These are phyloP conservation scores for Voacanga thouarsii DNA, from an alignment of 257 asterid species.

Conservation along the genomic window DNA sequence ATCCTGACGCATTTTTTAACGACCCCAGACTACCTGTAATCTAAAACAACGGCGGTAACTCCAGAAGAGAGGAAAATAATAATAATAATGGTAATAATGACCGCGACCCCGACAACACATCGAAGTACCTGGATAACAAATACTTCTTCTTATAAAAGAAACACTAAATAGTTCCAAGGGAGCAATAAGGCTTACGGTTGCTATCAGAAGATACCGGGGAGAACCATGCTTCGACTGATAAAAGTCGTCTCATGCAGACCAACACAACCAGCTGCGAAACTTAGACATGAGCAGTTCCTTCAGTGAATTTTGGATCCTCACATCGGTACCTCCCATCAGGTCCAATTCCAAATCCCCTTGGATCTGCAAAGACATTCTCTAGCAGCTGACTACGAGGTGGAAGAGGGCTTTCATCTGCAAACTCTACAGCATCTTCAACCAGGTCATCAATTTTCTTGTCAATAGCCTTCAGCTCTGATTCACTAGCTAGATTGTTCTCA, in stretches of 20 bases:
- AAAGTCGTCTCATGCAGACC: conserved; percentile 18
- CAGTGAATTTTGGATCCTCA: conserved; percentile 95
- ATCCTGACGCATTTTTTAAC: conserved; percentile 13
- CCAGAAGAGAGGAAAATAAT: neutral
- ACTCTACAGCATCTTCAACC: conserved; percentile 90
- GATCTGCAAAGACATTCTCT: conserved; percentile 94
- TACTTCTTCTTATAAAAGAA: conserved; percentile 24
- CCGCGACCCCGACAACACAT: too few species aligned
- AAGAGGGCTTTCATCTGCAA: conserved; percentile 80
- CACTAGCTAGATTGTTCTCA: conserved; percentile 73
- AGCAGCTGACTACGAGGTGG: conserved; percentile 85
- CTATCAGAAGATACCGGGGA: conserved; percentile 23
- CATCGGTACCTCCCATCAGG: conserved; percentile 97
- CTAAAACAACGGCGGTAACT: conserved; percentile 4
- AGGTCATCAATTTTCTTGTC: conserved; percentile 81
- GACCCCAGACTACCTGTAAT: too few species aligned
- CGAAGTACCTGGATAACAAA: conserved; percentile 26
- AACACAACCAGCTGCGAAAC: conserved; percentile 2
- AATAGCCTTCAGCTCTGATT: conserved; percentile 72
- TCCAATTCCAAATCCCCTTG: conserved; percentile 87
- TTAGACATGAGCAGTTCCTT: conserved; percentile 94
- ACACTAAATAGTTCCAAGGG: conserved; percentile 19
- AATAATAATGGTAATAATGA: too few species aligned
- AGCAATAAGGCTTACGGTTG: conserved; percentile 20
- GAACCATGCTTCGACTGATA: conserved; percentile 19